Evolutionary conservation across 2,329 filamentous ascomycete genomes (phyloP).

Genomic region (Aspergillus quadricinctus): DNA sequence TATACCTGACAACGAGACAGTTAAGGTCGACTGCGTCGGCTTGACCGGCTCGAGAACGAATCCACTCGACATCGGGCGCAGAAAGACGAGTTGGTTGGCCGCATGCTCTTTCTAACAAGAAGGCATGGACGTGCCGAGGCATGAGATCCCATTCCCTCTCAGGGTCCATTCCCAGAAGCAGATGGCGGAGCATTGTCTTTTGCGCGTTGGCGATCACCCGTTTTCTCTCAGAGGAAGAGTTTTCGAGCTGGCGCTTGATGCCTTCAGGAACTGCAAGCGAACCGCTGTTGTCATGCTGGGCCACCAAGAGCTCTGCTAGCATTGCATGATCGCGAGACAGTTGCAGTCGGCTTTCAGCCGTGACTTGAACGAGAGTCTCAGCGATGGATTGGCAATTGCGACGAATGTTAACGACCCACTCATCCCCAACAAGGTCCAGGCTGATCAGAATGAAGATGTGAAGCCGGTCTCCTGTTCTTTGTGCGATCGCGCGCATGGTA

Average conservation of each 20-base stretch:
- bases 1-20: not conserved
- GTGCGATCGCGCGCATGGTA: slow-evolving; percentile 7
- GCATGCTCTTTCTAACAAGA: slow-evolving; percentile 38
- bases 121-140: not conserved
- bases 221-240: slow-evolving; percentile 27
- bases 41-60: slow-evolving; percentile 26
- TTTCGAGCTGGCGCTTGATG: slow-evolving; percentile 26
- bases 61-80: slow-evolving; percentile 38
- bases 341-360: slow-evolving; percentile 30
- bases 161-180: slow-evolving; percentile 10
- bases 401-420: slow-evolving; percentile 27
- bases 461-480: slow-evolving; percentile 18
- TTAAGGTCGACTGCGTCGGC: not conserved
- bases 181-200: slow-evolving; percentile 9
- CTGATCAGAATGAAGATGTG: slow-evolving; percentile 29
- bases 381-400: slow-evolving; percentile 36
- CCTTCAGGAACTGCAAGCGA: slow-evolving; percentile 17
- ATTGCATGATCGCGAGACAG: slow-evolving; percentile 36
- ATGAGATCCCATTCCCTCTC: slow-evolving; percentile 13
- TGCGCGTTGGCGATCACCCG: slow-evolving; percentile 14
- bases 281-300: slow-evolving; percentile 24
- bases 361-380: slow-evolving; percentile 35
- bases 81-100: slow-evolving; percentile 40
- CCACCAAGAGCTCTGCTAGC: slow-evolving; percentile 27
- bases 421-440: slow-evolving; percentile 18